Evolutionary conservation across 352 stramenopile species (phyloP).

Genomic region (Globisporangium okanoganense): DNA sequence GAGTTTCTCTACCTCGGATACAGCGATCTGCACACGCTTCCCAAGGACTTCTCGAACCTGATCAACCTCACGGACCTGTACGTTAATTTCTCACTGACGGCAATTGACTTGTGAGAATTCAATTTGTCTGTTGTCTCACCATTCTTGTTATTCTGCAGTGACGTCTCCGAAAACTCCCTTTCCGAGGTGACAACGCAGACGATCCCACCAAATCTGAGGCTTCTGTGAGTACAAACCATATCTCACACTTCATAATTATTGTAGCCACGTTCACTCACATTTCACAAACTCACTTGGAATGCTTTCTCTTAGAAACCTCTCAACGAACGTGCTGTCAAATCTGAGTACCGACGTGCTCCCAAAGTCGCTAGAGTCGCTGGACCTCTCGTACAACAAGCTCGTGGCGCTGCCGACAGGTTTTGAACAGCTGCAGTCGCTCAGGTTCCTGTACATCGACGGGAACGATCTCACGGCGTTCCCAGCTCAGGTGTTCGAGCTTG

Average conservation of each 20-base stretch:
- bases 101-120: not conserved
- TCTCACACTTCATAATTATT: too few relatives aligned
- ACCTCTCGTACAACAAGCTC: slow-evolving; percentile 16
- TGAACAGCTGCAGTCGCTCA: slow-evolving; percentile 12
- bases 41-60: slow-evolving; percentile 21
- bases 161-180: slow-evolving; percentile 15
- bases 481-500: slow-evolving; percentile 15
- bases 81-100: not conserved
- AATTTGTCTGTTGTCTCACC: not conserved
- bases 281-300: not conserved
- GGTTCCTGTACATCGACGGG: slow-evolving; percentile 9
- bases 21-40: slow-evolving; percentile 18
- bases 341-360: slow-evolving; percentile 6
- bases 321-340: slow-evolving; percentile 12
- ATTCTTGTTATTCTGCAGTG: slow-evolving; percentile 5
- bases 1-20: slow-evolving; percentile 21
- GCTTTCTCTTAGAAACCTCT: slow-evolving; percentile 13
- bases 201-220: slow-evolving; percentile 21
- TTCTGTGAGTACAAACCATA: slow-evolving; percentile 7
- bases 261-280: too few relatives aligned
- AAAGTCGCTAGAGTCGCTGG: slow-evolving; percentile 10
- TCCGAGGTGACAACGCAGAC: slow-evolving; percentile 3
- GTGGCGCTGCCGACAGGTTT: slow-evolving; percentile 11
- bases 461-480: slow-evolving; percentile 19
- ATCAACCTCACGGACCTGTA: slow-evolving; percentile 22